These are phyloP conservation scores for Xylaria nigripes DNA, from an alignment of 495 filamentous ascomycete species.

Conservation along the genomic window DNA sequence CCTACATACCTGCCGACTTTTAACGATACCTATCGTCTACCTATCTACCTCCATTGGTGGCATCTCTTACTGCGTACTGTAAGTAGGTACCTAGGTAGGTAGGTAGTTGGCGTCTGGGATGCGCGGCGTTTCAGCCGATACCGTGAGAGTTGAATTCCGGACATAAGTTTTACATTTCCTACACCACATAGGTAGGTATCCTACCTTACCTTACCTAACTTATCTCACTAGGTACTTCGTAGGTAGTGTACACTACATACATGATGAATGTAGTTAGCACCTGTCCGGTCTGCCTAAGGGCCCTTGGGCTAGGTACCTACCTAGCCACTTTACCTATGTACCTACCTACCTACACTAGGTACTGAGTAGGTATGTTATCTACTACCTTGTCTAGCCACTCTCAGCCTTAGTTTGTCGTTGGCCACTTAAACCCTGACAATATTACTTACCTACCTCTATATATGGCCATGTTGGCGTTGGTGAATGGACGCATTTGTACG, in stretches of 20 bases:
- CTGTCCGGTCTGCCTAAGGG: too few species aligned
- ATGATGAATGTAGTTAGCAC: too few species aligned
- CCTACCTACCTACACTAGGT: too few species aligned
- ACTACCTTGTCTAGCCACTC: slow-evolving; percentile 8
- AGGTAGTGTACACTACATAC: too few species aligned
- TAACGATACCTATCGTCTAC: neutral
- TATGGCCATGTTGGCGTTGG: slow-evolving; percentile 18
- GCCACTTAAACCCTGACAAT: slow-evolving; percentile 7
- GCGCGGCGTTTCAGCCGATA: slow-evolving; percentile 10
- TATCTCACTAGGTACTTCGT: too few species aligned
- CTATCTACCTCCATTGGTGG: neutral
- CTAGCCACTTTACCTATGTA: too few species aligned
- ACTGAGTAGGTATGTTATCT: too few species aligned
- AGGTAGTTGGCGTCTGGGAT: neutral
- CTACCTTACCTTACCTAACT: too few species aligned
- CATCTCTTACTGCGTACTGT: neutral
- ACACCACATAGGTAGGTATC: neutral
- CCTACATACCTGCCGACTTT: neutral
- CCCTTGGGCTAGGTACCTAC: too few species aligned
- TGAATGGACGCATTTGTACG: too few species aligned
- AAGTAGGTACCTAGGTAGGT: neutral
- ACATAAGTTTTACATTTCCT: neutral
- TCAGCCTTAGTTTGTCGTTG: neutral
- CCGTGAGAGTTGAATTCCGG: slow-evolving; percentile 10
- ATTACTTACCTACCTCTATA: slow-evolving; percentile 9